phyloP scores from a whole-genome alignment of 1,284 basidiomycete species.

The Puccinia polysora region DNA sequence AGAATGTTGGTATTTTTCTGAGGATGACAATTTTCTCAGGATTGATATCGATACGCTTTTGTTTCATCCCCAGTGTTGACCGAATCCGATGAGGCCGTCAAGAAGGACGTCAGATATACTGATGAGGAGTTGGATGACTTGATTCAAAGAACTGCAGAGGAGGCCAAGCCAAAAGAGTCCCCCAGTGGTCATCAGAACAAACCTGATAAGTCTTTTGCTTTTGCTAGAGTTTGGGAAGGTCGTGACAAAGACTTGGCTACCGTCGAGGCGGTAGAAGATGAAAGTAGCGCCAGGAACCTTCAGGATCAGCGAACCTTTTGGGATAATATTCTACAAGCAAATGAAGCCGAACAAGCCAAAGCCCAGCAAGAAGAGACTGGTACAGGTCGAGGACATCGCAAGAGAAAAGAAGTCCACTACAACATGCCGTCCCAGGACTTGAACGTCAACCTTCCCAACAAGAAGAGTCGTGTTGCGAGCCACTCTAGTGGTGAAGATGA shows the following conservation, averaged over 20 bases:
- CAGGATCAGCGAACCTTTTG: slow-evolving; percentile 43
- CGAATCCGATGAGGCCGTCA: slow-evolving; percentile 32
- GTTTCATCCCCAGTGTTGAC: slow-evolving; percentile 31
- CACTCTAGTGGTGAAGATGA: slow-evolving; percentile 20
- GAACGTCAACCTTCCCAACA: slow-evolving; percentile 6
- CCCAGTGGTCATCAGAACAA: slow-evolving; percentile 1
- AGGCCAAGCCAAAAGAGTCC: slow-evolving; percentile 31
- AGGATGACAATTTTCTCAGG: background rate
- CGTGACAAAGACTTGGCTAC: slow-evolving; percentile 16
- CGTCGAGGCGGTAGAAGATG: slow-evolving; percentile 16
- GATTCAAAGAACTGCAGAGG: slow-evolving; percentile 40
- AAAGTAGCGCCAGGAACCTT: slow-evolving; percentile 9
- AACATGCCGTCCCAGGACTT: background rate
- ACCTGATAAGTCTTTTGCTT: slow-evolving; percentile 42
- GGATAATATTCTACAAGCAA: slow-evolving; percentile 39
- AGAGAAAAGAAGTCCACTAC: slow-evolving; percentile 30
- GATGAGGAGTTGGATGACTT: slow-evolving; percentile 42
- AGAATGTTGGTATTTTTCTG: slow-evolving; percentile 25
- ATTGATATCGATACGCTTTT: background rate
- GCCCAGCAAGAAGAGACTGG: slow-evolving; percentile 29
- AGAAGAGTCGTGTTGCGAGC: slow-evolving; percentile 19
- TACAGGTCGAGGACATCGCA: slow-evolving; percentile 36
- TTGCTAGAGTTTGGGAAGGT: slow-evolving; percentile 44
- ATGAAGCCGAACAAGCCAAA: slow-evolving; percentile 35
- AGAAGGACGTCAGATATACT: slow-evolving; percentile 41